Evolutionary conservation across 1,284 basidiomycete species (phyloP), one percentile per base, ranked within the genome.

Genomic region (Sphagnurus paluster): DNA sequence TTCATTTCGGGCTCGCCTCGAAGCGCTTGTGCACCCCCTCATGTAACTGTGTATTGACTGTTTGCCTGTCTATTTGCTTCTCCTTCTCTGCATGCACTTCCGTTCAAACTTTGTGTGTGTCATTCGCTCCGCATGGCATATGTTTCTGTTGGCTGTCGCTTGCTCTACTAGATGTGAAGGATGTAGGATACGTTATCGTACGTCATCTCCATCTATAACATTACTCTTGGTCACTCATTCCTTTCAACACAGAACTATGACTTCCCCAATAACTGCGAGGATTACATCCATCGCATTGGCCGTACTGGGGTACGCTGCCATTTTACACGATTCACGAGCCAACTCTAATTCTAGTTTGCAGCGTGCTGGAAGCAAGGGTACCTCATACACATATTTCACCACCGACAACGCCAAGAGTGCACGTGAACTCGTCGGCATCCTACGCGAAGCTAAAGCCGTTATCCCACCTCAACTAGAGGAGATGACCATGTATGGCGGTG

Each of bases 261-360:
- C 68, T 98, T 97, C 79, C 93, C 95, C 3, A 97, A 95, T 72
- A 94, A 94, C 64, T 93, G 90, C 58, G 93, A 95, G 73, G 91
- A 95, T 68, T 93, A 93, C 66, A 90, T 94, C 46, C 91, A 95
- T 67, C 90, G 93, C 55, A 95, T 95, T 58, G 93, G 92, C 50
- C 90, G 93, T 66, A 91, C 88, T 58, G 88, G 88, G 49, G 88
- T 90, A 66, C 42, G 82, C 65, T 13, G 23, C 8, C 23, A 20
- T 32, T 32, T 39, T 40, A 1, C 29, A 25, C 14, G 17, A 34
- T 44, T 14, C n/a, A 35, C 29, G 33, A 1, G 35, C 9, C 47
- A 10, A 26, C 19, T 4, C 28, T 53, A 49, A 48, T 35, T 30
- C 29, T 39, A 41, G n/a, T 53, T 38, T 50, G 29, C 55, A 90